Percentiles rank a stretch among this genome's conserved stretches.
Evolutionary conservation across 176 grass and related monocot genomes (phyloP).

Genomic region (Alopecurus myosuroides): DNA sequence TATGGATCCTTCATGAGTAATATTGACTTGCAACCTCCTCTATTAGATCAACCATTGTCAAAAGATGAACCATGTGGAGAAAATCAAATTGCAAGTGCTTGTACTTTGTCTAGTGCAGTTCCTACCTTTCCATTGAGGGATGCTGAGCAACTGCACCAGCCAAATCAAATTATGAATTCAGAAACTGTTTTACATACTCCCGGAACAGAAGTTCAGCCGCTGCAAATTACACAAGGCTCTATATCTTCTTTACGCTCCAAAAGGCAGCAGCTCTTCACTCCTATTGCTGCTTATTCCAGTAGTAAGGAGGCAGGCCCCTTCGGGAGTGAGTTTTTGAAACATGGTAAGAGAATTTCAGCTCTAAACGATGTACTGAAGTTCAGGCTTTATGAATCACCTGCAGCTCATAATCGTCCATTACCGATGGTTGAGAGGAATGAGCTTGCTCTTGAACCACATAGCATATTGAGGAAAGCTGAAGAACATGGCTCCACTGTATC

Average conservation of each 20-base stretch:
- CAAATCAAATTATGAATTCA: slow-evolving; percentile 26
- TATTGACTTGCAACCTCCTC: slow-evolving; percentile 9
- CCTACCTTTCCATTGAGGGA: background rate
- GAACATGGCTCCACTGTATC: background rate
- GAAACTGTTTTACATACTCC: slow-evolving; percentile 42
- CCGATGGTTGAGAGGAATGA: slow-evolving; percentile 26
- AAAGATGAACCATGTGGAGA: slow-evolving; percentile 32
- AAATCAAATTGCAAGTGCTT: slow-evolving; percentile 5
- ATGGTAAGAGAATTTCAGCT: slow-evolving; percentile 52
- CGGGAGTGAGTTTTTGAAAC: slow-evolving; percentile 38
- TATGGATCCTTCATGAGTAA: slow-evolving; percentile 19
- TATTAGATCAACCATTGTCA: background rate
- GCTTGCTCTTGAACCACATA: slow-evolving; percentile 16
- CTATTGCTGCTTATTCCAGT: slow-evolving; percentile 21
- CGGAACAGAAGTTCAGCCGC: slow-evolving; percentile 17
- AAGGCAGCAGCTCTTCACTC: slow-evolving; percentile 32
- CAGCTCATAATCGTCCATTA: background rate
- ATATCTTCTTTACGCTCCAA: slow-evolving; percentile 53
- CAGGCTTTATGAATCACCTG: slow-evolving; percentile 34
- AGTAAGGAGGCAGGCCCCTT: slow-evolving; percentile 35
- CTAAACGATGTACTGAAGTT: slow-evolving; percentile 35
- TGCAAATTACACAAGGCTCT: slow-evolving; percentile 37
- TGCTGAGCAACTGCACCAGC: slow-evolving; percentile 19
- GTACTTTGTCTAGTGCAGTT: background rate
- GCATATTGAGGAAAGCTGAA: slow-evolving; percentile 1